Percentiles rank a stretch among this genome's conserved stretches.
These are phyloP conservation scores for Backusella luteola DNA, from an alignment of 192 early-diverging fungal genomes.

Conservation along the genomic window DNA sequence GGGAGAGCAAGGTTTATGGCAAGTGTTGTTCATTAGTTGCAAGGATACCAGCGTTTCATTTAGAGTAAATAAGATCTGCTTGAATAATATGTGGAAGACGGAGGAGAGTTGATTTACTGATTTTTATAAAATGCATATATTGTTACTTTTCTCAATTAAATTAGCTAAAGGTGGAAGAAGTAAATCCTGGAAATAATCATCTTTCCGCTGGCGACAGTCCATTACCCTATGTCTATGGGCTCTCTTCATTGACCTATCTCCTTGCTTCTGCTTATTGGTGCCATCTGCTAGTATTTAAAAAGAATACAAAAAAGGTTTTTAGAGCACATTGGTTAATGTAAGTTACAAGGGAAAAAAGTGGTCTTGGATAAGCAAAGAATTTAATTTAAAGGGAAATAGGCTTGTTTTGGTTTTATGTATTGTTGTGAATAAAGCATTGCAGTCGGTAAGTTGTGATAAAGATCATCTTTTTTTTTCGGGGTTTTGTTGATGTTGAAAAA, in stretches of 20 bases:
- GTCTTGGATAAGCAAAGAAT: background rate
- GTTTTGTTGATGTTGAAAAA: background rate
- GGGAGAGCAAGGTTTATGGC: constrained; percentile 41
- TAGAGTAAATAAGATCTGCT: constrained; percentile 28
- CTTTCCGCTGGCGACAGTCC: constrained; percentile 55
- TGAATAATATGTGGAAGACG: background rate
- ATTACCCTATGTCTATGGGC: constrained; percentile 45
- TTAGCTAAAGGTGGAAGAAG: constrained; percentile 42
- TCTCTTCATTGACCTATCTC: constrained; percentile 37
- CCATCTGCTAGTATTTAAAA: constrained; percentile 27
- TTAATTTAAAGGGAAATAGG: constrained; percentile 22
- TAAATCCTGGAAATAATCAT: constrained; percentile 49
- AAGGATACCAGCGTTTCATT: constrained; percentile 36
- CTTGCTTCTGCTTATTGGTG: constrained; percentile 36
- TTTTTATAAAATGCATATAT: background rate
- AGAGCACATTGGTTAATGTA: constrained; percentile 54
- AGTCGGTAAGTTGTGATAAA: constrained; percentile 37
- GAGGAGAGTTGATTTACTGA: background rate
- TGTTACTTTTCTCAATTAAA: background rate
- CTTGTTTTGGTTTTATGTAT: constrained; percentile 44
- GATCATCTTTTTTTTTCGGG: background rate
- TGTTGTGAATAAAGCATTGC: constrained; percentile 49
- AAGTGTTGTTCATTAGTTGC: constrained; percentile 47
- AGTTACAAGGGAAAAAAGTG: background rate
- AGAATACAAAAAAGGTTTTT: constrained; percentile 42